These are phyloP conservation scores for Chaetoceros tenuissimus DNA, from an alignment of 108 stramenopile genomes.

Conservation along the genomic window DNA sequence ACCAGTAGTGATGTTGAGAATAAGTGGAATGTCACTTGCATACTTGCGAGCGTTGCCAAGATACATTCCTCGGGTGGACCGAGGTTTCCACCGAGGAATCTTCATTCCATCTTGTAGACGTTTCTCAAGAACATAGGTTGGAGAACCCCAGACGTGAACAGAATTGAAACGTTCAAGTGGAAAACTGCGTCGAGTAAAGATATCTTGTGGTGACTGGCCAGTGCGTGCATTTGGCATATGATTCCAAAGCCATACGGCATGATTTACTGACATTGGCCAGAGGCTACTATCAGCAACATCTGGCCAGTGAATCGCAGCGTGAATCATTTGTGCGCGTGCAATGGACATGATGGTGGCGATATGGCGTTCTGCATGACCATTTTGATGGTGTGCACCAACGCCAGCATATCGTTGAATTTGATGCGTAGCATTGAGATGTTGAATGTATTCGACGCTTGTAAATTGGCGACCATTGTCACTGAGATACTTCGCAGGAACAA, in stretches of 20 bases:
- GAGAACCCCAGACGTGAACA: constrained; percentile 5
- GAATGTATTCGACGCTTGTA: constrained; percentile 1
- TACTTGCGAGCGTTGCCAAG: background rate
- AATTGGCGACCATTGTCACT: constrained; percentile 18
- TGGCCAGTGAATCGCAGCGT: constrained; percentile 29
- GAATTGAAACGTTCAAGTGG: background rate
- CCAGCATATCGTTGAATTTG: constrained; percentile 1
- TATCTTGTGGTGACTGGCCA: constrained; percentile 13
- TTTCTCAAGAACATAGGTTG: background rate
- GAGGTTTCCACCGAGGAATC: background rate
- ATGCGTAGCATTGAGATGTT: constrained; percentile 5
- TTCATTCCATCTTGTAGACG: background rate
- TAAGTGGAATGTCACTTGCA: background rate
- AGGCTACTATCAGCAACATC: background rate
- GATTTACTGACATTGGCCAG: constrained; percentile 14
- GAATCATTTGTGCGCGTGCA: constrained; percentile 31
- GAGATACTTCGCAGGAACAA: constrained; percentile 7
- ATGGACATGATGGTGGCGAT: constrained; percentile 19
- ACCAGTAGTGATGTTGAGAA: constrained; percentile 1
- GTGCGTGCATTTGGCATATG: background rate
- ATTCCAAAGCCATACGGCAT: constrained; percentile 11
- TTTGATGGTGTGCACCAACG: constrained; percentile 14
- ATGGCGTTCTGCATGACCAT: constrained; percentile 26
- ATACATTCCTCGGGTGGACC: background rate
- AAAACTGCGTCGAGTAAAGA: constrained; percentile 3